Evolutionary conservation across 164 flowering plant species (phyloP), one percentile per base, ranked within the genome.

Genomic region (Aristolochia californica): DNA sequence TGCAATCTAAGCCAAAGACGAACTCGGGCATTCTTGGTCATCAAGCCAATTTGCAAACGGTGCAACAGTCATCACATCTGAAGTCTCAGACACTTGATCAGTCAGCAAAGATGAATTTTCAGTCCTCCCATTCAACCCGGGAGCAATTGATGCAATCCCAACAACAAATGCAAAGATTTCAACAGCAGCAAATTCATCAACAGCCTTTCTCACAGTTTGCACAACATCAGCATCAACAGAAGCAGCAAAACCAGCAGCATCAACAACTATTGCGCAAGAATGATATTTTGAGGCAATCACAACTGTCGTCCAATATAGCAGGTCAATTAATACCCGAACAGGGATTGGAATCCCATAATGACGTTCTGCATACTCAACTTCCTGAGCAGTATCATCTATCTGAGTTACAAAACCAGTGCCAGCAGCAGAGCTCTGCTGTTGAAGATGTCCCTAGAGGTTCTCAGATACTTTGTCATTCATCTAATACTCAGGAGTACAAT

Each of bases 321-420:
- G 67, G 60, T 64, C 87, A 77, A 60, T 68, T 75, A 25, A 78
- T 82, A 64, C 56, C 68, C 54, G 95, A 83, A 63, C 77, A 72
- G 65, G 77, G 73, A 56, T 59, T 68, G 44, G 91, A 78, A 57
- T 71, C 66, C 50, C 76, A 59, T 53, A 68, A 60, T 64, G 87
- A 78, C 61, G 67, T 58, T 66, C 26, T 80, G 59, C 80, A 68
- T 14, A 63, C 81, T 18, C 87, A 78, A 56, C 66, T 65, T 55
- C 47, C 83, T 30, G 87, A 80, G 47, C 82, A 76, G 2, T 83
- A 76, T 57, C 85, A 79, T 23, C 69, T 77, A 56, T 28, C 95
- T 60, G 86, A 81, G 59, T 47, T 77, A 45, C 86, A 83, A 63
- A 74, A 73, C 57, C 91, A 87, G 48, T 81, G 77, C 57, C 83